These are phyloP conservation scores for Curvularia sp. DNA, from an alignment of 2,329 filamentous ascomycete genomes.

Conservation along the genomic window DNA sequence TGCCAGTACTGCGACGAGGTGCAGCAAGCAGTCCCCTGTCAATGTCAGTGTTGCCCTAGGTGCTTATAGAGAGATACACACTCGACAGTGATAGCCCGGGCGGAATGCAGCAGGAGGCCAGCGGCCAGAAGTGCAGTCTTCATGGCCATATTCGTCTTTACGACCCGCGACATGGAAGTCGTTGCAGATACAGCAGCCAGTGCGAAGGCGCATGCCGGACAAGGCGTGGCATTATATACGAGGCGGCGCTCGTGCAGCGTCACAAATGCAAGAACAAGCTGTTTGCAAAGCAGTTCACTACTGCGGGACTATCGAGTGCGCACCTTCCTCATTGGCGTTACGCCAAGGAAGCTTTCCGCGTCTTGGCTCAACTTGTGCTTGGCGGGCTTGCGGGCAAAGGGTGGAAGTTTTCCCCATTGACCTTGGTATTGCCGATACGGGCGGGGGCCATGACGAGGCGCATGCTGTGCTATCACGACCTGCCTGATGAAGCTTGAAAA, in stretches of 20 bases:
- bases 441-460: conserved; percentile 22
- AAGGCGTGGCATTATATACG: conserved; percentile 28
- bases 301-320: conserved; percentile 12
- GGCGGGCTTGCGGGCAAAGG: conserved; percentile 23
- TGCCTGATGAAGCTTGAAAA: conserved; percentile 29
- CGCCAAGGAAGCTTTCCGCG: conserved; percentile 35
- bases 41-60: conserved; percentile 9
- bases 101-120: conserved; percentile 37
- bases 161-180: conserved; percentile 4
- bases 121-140: conserved; percentile 34
- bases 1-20: conserved; percentile 44
- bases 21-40: conserved; percentile 34
- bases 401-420: conserved; percentile 25
- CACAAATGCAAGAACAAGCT: conserved; percentile 19
- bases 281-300: conserved; percentile 25
- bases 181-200: conserved; percentile 16
- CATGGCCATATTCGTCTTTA: conserved; percentile 38
- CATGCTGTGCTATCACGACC: conserved; percentile 26
- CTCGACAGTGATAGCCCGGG: conserved; percentile 39
- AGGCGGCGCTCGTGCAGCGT: conserved; percentile 19
- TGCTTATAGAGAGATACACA: conserved; percentile 13
- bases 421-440: conserved; percentile 24
- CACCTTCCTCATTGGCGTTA: conserved; percentile 29
- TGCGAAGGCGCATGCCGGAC: conserved; percentile 5
- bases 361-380: conserved; percentile 30